Base-by-base conservation (phyloP, 1,139 yeast species). In the Yamadazyma sp. region DNA sequence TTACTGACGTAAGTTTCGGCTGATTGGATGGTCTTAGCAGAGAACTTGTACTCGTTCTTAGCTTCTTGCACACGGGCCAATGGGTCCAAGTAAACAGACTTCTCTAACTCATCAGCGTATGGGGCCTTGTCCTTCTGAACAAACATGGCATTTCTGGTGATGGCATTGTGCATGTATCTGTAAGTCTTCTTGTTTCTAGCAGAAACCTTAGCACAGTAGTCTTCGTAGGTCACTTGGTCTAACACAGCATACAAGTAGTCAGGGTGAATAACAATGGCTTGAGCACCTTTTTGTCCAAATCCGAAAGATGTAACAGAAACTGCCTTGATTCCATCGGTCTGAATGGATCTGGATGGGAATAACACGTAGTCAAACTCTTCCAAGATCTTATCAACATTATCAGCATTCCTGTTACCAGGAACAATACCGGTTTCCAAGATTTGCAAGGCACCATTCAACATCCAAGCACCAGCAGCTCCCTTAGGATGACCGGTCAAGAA, bases 381-480 rank as follows among this genome's bases (percentile, higher is more conserved):
- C 64, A 92, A 76, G 28, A 74, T 62, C 57, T 82, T 73, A 67
- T 92, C 99, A 57, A 92, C 81, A 62, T 94, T 92, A 68, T 92
- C 99, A 43, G 98, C 98, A 60, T 94, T 94, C 69, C 97, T 82
- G 78, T 92, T 92, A 67, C 99, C 99, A 52, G 99, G 99, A 55
- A 92, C 96, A 57, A 90, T 62, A 68, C 98, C 98, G 57, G 87
- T 66, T 70, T 87, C 85, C 64, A 92, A 76, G 52, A 90, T 84
- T 75, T 92, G 99, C 53, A 92, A 74, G 45, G 90, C 96, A 70
- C 99, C 99, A 67, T 92, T 94, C 78, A 92, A 75, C 98, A 94
- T 92, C 98, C 98, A 92, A 46, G 99, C 97, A 78, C 97, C 98
- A 42, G 99, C 99, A 54, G 98, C 98, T 80, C 98, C 99, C 85